Evolutionary conservation across 2,329 filamentous ascomycete genomes (phyloP), one percentile per base, ranked within the genome.

Genomic region (Cytospora schulzeri): DNA sequence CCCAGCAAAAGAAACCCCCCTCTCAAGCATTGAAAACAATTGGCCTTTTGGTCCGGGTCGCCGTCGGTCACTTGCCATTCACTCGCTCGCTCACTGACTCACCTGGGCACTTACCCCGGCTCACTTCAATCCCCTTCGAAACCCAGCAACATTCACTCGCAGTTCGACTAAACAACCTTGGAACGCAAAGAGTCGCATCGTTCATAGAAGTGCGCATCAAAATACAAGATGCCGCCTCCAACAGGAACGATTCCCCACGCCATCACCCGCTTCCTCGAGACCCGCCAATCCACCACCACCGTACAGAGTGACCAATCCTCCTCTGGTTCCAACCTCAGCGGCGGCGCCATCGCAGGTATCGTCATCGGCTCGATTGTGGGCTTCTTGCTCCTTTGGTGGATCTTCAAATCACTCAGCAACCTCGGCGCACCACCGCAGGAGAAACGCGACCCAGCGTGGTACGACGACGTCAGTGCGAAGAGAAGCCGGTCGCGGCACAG

Each of bases 321-420:
- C 2, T 69, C 69, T 0, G 55, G 67, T 35, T 71, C 65, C n/a
- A 68, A 62, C 14, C 74, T 84, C 15, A 77, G 74, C 51, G 80
- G 79, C 57, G 81, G 81, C 54, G 81, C 80, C 55, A 83, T 84
- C 57, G 81, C 80, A 0, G 81, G 81, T 54, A 83, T 83, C 65
- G 79, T 83, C 55, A 78, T 83, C 66, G 81, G 81, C 24, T 80
- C 79, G 28, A 74, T 83, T 59, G 75, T 70, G 54, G 80, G 80
- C n/a, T 69, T 80, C 50, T 72, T 83, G 15, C 73, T 83, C 0
- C 64, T 84, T 4, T 65, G 79, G 41, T 83, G 81, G 81, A 71
- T 84, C 66, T 61, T 83, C 67, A 75, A 77, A 7, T 81, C 79
- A 2, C 82, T 79, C 70, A 68, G 73, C 58, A 79, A 80, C 68